Evolutionary conservation across 305 asterid species (phyloP).

Genomic region (Solanum hybrid): DNA sequence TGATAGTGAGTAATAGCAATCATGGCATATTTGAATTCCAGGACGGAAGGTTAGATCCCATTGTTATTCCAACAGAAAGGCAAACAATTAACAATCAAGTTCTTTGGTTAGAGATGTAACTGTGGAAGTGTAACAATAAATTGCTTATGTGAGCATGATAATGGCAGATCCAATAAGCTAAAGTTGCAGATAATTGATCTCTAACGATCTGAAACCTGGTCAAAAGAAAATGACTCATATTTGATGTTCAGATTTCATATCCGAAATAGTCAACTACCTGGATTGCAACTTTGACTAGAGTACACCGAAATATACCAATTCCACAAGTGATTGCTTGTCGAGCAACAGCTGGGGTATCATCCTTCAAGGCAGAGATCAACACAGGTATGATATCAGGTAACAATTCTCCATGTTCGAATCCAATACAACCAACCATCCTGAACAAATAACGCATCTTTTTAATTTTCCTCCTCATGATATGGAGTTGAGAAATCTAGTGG

Average conservation of each 20-base stretch:
- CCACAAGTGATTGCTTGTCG: slow-evolving; percentile 83
- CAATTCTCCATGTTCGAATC: slow-evolving; percentile 60
- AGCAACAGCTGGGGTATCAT: slow-evolving; percentile 85
- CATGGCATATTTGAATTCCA: not conserved
- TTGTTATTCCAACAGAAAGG: not conserved
- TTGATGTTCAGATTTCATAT: slow-evolving; percentile 2
- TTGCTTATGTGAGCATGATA: not conserved
- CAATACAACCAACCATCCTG: slow-evolving; percentile 79
- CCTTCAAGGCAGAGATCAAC: slow-evolving; percentile 54
- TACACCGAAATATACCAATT: slow-evolving; percentile 57
- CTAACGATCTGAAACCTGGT: not conserved
- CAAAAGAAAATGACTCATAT: not conserved
- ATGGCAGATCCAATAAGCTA: not conserved
- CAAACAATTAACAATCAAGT: not conserved
- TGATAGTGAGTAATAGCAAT: not conserved
- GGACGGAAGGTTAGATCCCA: not conserved
- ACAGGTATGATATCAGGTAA: slow-evolving; percentile 77
- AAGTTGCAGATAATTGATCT: not conserved
- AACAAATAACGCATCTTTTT: slow-evolving; percentile 3
- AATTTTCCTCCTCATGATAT: not conserved
- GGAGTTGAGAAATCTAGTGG: not conserved
- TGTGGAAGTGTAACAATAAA: not conserved
- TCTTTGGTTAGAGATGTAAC: not conserved
- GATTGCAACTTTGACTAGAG: slow-evolving; percentile 56
- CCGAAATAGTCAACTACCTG: slow-evolving; percentile 42